These are phyloP conservation scores for Aspergillus heteromorphus DNA, from an alignment of 495 filamentous ascomycete species.

Conservation along the genomic window DNA sequence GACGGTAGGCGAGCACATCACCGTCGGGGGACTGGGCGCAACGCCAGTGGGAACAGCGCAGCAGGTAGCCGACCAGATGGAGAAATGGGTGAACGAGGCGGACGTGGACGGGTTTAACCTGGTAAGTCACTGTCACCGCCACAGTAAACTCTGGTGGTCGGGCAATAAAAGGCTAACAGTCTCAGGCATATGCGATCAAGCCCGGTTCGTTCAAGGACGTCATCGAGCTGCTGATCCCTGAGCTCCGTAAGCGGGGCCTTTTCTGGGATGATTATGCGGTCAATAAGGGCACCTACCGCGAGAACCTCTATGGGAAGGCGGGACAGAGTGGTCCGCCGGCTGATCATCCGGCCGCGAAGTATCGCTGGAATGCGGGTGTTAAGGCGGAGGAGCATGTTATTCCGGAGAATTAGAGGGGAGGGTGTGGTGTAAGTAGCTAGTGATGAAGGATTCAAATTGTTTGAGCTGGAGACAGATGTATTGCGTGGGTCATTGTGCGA, in stretches of 20 bases:
- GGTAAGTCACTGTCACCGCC: conserved; percentile 30
- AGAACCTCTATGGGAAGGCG: conserved; percentile 35
- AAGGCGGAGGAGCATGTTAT: conserved; percentile 22
- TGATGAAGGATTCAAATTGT: neutral
- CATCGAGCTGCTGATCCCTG: conserved; percentile 45
- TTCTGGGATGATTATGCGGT: conserved; percentile 47
- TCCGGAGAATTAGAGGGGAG: conserved; percentile 5
- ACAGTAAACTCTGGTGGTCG: no score
- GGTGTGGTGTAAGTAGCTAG: neutral
- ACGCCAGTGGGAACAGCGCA: conserved; percentile 50
- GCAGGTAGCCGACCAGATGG: conserved; percentile 56
- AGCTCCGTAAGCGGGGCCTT: conserved; percentile 41
- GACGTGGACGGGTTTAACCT: conserved; percentile 64
- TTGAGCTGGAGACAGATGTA: no score
- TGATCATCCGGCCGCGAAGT: conserved; percentile 47
- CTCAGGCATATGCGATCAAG: conserved; percentile 52
- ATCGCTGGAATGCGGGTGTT: conserved; percentile 46
- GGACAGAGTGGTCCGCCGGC: conserved; percentile 41
- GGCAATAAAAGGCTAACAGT: neutral
- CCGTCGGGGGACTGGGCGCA: conserved; percentile 53
- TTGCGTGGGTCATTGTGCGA: no score
- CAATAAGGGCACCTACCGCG: conserved; percentile 42
- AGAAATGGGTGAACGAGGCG: conserved; percentile 55
- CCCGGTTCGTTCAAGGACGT: conserved; percentile 61
- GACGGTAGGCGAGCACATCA: conserved; percentile 58